Evolutionary conservation across 176 grass and related monocot species (phyloP), one percentile per base, ranked within the genome.

Genomic region (Cenchrus purpureus): DNA sequence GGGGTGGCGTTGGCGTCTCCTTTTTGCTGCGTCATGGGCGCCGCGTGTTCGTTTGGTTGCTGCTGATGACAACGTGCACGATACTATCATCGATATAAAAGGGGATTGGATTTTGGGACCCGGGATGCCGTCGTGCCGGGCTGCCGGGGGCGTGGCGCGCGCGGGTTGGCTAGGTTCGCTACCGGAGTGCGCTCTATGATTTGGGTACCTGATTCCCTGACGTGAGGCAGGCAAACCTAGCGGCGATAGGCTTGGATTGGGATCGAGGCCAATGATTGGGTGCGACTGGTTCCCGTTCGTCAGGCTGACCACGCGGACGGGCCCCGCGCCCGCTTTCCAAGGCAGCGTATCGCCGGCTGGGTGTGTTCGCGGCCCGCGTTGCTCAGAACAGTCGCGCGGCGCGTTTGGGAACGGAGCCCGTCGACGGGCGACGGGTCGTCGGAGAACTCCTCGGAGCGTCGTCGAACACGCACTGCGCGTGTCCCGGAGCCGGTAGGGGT

Each of bases 51-150:
- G 57, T n/a, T 60, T 60, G 19, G 8, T 73, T 51, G 58, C 12
- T n/a, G 57, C 3, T 64, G 81, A 74, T 10, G 50, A 62, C 68
- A 73, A 73, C 80, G 55, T 13, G 19, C 80, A 73, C 80, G 40
- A 59, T 59, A 25, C 22, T 25, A 57, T 4, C 31, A 32, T 32
- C 31, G 31, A 32, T 32, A 32, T 32, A 28, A 13, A 42, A 75
- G 6, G 29, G 25, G 28, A 2, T 5, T n/a, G 4, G 61, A 10
- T 2, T 40, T 40, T 40, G 37, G 37, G 37, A 4, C 37, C 37
- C 37, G 37, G 37, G 37, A 2, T 40, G 37, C 37, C 37, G 37
- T 40, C 37, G 20, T 14, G 20, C n/a, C n/a, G 59, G 8, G 20
- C 4, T 8, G 57, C 19, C 16, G 17, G 16, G 57, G 19, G 34